Evolutionary conservation across 345 rosid species (phyloP).

Genomic region (Cardamine resedifolia): DNA sequence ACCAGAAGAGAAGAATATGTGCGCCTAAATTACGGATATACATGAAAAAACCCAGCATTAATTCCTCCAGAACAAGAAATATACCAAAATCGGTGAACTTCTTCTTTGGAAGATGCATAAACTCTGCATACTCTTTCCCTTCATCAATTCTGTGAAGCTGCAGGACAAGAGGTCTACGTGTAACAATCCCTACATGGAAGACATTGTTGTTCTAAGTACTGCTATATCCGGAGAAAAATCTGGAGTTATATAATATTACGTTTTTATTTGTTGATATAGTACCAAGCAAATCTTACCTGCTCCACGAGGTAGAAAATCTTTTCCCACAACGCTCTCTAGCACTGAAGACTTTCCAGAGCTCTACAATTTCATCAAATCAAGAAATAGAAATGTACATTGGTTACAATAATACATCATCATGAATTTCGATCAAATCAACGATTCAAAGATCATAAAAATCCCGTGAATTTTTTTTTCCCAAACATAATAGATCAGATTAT

Average conservation of each 20-base stretch:
- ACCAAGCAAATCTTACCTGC: slow-evolving; percentile 55
- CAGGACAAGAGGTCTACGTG: slow-evolving; percentile 93
- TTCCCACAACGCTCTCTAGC: slow-evolving; percentile 89
- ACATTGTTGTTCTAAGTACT: slow-evolving; percentile 11
- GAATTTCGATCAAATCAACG: slow-evolving; percentile 6
- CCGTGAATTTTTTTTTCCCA: too few relatives aligned
- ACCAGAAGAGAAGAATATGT: neutral
- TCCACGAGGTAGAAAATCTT: slow-evolving; percentile 97
- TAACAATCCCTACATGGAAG: slow-evolving; percentile 78
- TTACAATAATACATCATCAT: slow-evolving; percentile 2
- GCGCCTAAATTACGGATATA: neutral
- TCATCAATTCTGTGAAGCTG: slow-evolving; percentile 92
- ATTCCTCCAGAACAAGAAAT: neutral
- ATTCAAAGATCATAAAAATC: slow-evolving; percentile 3
- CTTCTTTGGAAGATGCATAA: slow-evolving; percentile 93
- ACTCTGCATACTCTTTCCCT: slow-evolving; percentile 93
- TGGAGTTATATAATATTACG: neutral
- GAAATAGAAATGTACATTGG: neutral
- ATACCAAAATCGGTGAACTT: slow-evolving; percentile 87
- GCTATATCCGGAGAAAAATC: neutral
- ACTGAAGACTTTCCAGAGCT: slow-evolving; percentile 98
- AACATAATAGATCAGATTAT: slow-evolving; percentile 16
- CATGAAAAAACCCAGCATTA: neutral
- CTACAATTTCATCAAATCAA: slow-evolving; percentile 43
- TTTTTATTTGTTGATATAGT: neutral